Base-by-base conservation (phyloP, 495 filamentous ascomycete genomes). In the Friedmanniomyces endolithicus region DNA sequence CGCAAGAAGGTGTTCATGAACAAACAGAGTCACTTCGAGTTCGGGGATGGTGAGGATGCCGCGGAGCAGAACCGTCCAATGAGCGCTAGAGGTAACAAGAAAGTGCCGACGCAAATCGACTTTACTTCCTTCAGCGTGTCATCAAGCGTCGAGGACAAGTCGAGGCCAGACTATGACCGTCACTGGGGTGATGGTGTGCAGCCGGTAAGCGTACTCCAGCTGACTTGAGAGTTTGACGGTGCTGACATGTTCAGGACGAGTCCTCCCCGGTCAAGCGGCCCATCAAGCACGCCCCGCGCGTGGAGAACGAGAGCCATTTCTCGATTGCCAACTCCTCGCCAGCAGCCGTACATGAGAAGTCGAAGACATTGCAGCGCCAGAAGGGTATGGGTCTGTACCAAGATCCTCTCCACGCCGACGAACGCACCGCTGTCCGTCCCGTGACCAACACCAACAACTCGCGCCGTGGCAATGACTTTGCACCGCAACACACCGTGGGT, bases 71-170 rank as follows among this genome's bases (percentile, higher is more conserved):
- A 61, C 66, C 72, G 33, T 61, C 64, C 35, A 58, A 69, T 33
- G 48, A 68, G 48, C 62, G 63, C 70, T 2, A 69, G 71, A 24
- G 77, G 77, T 63, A 74, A 75, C 43, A 88, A 85, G 69, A 78
- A 86, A 64, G 69, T 17, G 17, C 29, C 19, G 22, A 23, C 59
- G 20, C 77, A 77, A 40, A 95, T 89, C 88, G 81, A 81, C 43
- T 95, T 95, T 68, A 84, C 86, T 43, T 88, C 94, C 67, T 90
- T 90, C 62, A 69, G 70, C 19, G 90, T 89, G 3, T 90, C 92
- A 0, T 74, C 83, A 58, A 95, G 94, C 70, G 27, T 68, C 72
- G 73, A 73, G 46, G 61, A 65, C 2, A 61, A 79, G 55, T 56
- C 64, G 20, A 70, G 73, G 19, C 70, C 74, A 11, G 73, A 77